Percentiles rank a stretch among this genome's conserved stretches.
Conservation (phyloP, 2,329 filamentous ascomycete species). For the Fusarium heterosporum region DNA sequence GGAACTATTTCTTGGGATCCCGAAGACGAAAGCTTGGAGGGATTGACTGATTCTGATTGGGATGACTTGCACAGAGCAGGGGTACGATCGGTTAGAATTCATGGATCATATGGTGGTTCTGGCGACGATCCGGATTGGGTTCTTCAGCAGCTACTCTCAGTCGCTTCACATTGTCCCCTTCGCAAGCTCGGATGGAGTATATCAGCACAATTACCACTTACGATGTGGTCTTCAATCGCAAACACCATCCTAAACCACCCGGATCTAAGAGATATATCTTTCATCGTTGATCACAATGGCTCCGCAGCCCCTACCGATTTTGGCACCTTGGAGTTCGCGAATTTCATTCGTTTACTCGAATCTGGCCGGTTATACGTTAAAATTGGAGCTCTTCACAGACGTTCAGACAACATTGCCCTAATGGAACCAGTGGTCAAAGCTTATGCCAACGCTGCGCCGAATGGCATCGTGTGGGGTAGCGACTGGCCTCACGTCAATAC, state of each 20-base stretch:
- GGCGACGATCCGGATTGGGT: neutral
- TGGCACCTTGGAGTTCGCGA: neutral
- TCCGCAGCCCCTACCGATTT: neutral
- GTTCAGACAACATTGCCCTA: neutral
- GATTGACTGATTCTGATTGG: neutral
- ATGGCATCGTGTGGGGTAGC: neutral
- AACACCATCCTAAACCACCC: neutral
- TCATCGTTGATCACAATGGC: slow-evolving; percentile 3
- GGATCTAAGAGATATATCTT: neutral
- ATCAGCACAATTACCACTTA: neutral
- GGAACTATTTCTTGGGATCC: slow-evolving; percentile 12
- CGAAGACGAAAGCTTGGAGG: neutral
- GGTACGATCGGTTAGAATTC: neutral
- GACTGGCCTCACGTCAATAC: slow-evolving; percentile 18
- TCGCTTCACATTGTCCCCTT: neutral
- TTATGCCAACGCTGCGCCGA: neutral
- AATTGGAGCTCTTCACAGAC: slow-evolving; percentile 5
- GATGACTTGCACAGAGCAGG: neutral
- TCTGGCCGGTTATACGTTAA: neutral
- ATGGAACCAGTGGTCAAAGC: neutral
- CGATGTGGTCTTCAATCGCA: slow-evolving; percentile 4
- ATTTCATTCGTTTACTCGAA: neutral
- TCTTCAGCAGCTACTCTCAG: neutral
- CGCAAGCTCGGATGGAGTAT: slow-evolving; percentile 3
- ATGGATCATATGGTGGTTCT: slow-evolving; percentile 8